A percentile compares a stretch with the other conserved stretches of the same genome.
These are phyloP conservation scores for Rutstroemia sp. DNA, from an alignment of 2,329 filamentous ascomycete genomes.

Conservation along the genomic window DNA sequence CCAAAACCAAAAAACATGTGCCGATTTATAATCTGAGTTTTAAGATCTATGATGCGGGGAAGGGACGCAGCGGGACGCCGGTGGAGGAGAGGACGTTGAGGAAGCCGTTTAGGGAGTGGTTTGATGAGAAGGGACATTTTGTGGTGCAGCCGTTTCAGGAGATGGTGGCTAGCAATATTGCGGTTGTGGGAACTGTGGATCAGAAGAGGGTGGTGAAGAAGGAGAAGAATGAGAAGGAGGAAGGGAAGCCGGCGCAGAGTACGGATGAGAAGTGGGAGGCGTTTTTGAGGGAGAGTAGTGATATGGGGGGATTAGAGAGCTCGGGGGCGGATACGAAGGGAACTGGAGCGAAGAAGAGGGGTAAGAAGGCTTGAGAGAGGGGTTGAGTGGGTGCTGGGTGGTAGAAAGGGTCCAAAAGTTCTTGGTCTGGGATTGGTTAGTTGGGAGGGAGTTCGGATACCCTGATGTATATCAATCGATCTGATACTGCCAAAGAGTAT, in stretches of 20 bases:
- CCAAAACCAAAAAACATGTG: slow-evolving; percentile 68
- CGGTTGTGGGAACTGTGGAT: slow-evolving; percentile 58
- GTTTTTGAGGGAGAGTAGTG: slow-evolving; percentile 25
- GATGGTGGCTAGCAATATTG: slow-evolving; percentile 62
- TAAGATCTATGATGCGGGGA: slow-evolving; percentile 33
- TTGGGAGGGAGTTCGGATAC: too few relatives aligned
- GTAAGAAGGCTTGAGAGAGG: slow-evolving; percentile 22
- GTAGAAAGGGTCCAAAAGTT: too few relatives aligned
- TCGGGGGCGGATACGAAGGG: slow-evolving; percentile 11
- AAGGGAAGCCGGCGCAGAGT: slow-evolving; percentile 12
- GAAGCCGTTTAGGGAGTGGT: slow-evolving; percentile 67
- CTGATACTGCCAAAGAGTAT: too few relatives aligned
- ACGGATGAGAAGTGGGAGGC: slow-evolving; percentile 28
- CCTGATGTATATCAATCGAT: too few relatives aligned
- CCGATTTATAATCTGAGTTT: slow-evolving; percentile 75
- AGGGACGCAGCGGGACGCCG: slow-evolving; percentile 11
- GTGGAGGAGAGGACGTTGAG: slow-evolving; percentile 40
- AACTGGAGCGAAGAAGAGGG: slow-evolving; percentile 21
- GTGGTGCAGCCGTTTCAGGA: slow-evolving; percentile 71
- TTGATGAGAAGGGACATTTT: slow-evolving; percentile 65
- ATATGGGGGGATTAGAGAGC: slow-evolving; percentile 11
- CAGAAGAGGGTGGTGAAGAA: slow-evolving; percentile 43
- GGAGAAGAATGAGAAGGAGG: slow-evolving; percentile 12
- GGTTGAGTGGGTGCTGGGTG: background rate
- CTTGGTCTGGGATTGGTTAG: too few relatives aligned